These are phyloP conservation scores for Colletotrichum scovillei DNA, from an alignment of 2,329 filamentous ascomycete species.

Conservation along the genomic window DNA sequence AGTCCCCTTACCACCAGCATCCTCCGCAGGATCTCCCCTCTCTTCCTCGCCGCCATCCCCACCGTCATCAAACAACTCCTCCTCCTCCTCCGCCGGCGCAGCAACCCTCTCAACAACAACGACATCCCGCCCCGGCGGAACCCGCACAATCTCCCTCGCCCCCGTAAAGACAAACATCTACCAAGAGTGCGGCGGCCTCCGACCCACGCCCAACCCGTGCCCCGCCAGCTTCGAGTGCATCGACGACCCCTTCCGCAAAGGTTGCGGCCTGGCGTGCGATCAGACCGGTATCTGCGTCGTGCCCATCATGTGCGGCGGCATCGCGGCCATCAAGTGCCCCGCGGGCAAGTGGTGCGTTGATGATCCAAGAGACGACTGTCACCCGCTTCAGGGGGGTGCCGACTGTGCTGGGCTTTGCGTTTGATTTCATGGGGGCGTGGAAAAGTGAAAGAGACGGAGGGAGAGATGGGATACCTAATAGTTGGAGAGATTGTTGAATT, in stretches of 20 bases:
- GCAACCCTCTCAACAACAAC: background rate
- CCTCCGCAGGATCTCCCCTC: background rate
- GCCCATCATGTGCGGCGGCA: conserved; percentile 40
- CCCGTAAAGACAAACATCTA: conserved; percentile 38
- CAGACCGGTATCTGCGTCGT: conserved; percentile 46
- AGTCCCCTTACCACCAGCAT: background rate
- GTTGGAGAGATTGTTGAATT: background rate
- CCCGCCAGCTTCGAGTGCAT: conserved; percentile 41
- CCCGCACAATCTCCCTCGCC: background rate
- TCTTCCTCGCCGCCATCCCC: background rate
- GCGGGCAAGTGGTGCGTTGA: conserved; percentile 43
- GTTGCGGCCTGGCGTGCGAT: conserved; percentile 50
- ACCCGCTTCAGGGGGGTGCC: conserved; percentile 42
- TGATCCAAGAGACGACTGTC: conserved; percentile 40
- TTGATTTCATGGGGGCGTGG: conserved; percentile 18
- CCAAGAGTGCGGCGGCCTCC: conserved; percentile 46
- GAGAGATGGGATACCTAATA: background rate
- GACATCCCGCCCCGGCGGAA: background rate
- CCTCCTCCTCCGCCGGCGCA: too few relatives aligned
- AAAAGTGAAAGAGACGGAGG: too few relatives aligned
- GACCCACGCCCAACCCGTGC: conserved; percentile 41
- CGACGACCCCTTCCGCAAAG: conserved; percentile 46
- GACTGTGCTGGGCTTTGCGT: conserved; percentile 48
- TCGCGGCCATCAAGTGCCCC: conserved; percentile 42
- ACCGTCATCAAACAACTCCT: background rate